These are phyloP conservation scores for Xylaria longipes DNA, from an alignment of 495 filamentous ascomycete genomes.

Conservation along the genomic window DNA sequence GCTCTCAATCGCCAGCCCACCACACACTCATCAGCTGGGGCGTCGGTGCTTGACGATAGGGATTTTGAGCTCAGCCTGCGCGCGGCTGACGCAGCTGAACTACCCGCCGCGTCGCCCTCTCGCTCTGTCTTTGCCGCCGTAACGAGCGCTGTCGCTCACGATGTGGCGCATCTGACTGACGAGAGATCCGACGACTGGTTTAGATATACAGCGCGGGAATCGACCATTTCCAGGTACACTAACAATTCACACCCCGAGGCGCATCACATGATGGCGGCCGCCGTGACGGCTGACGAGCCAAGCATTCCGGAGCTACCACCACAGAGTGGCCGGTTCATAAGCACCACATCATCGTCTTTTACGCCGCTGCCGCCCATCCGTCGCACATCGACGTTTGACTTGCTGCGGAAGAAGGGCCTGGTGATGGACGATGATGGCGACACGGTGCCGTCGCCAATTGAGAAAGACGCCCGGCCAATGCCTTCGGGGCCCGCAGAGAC, in stretches of 20 bases:
- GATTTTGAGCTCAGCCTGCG: conserved; percentile 33
- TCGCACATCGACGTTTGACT: conserved; percentile 56
- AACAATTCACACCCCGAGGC: conserved; percentile 25
- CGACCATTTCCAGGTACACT: conserved; percentile 19
- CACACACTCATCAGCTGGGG: conserved; percentile 31
- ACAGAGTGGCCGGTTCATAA: neutral
- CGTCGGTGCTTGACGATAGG: conserved; percentile 39
- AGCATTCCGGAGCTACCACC: conserved; percentile 28
- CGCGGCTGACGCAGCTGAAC: conserved; percentile 15
- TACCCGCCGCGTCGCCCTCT: conserved; percentile 26
- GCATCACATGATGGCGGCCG: conserved; percentile 31
- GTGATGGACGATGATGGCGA: conserved; percentile 33
- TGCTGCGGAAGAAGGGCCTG: conserved; percentile 41
- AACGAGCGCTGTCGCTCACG: conserved; percentile 31
- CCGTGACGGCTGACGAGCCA: conserved; percentile 48
- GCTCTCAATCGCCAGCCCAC: conserved; percentile 34
- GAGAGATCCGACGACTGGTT: conserved; percentile 45
- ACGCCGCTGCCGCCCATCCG: conserved; percentile 59
- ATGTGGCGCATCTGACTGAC: conserved; percentile 38
- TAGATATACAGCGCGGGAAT: conserved; percentile 37
- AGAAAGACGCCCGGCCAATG: conserved; percentile 32
- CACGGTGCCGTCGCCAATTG: conserved; percentile 35
- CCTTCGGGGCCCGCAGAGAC: conserved; percentile 29
- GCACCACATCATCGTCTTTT: conserved; percentile 41
- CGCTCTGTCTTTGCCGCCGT: conserved; percentile 28